Evolutionary conservation across 345 rosid genomes (phyloP), one percentile per base, ranked within the genome.

Genomic region (Populus simonii): DNA sequence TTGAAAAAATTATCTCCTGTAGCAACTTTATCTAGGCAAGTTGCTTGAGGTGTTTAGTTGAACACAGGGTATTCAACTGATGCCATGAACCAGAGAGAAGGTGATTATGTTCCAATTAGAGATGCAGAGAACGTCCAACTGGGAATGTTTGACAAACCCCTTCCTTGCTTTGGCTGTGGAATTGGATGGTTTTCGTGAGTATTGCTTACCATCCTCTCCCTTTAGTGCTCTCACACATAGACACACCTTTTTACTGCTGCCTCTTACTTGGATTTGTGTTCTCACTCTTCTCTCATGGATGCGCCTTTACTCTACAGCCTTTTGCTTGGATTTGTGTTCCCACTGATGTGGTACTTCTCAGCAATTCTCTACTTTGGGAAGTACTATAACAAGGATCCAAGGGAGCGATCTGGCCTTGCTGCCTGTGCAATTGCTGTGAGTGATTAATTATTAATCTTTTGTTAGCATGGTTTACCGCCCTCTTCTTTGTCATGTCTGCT

Each of bases 181-280:
- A 88, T 93, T 45, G 98, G 99, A 81, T 96, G 99, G 99, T 90
- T 90, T 77, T 93, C 85, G 96, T 96, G 81, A 85, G 97, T 88
- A 53, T 71, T 61, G 20, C 20, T 38, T 17, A 47, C 49, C 66
- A 47, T 76, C 62, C 62, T 29, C 55, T 74, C 39, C 22, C 63
- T 66, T 11, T 57, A 15, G 8, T 53, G 7, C 68, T 29, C 12
- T 70, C 79, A 22, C 61, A 27, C 27, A 17, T 39, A 1, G 43
- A 27, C n/a, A 23, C 7, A 1, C 4, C 35, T 70, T 55, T 73
- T 57, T 68, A 55, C 25, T 55, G 29, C 33, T 29, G 45, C 36
- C 38, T 69, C 45, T 62, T 51, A 27, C 16, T 71, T 74, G 45
- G 39, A 41, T 78, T 11, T 79, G 39, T 68, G 45, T 75, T 39